phyloP scores from a whole-genome alignment of 163 green algal genomes.

The Coccomyxa subellipsoidea region DNA sequence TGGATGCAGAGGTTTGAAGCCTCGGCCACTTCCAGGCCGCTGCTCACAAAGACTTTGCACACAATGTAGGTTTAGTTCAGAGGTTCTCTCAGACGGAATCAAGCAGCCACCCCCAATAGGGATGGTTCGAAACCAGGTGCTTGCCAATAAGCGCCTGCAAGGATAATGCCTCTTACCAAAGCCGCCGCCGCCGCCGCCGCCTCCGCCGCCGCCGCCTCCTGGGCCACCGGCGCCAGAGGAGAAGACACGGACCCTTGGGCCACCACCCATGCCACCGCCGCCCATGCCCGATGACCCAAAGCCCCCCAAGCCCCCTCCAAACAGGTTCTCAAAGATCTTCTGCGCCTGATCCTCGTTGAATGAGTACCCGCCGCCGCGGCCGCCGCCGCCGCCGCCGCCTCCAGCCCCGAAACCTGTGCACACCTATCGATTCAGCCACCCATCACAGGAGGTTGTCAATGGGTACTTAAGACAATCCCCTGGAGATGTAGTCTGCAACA shows the following conservation, averaged over 20 bases:
- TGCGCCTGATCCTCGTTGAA: slow-evolving; percentile 18
- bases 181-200: slow-evolving; percentile 1
- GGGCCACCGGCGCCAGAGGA: background rate
- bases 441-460: no score
- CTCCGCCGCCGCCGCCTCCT: background rate
- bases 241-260: slow-evolving; percentile 6
- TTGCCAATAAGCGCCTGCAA: background rate
- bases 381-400: no score
- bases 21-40: no score
- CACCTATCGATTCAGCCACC: background rate
- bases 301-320: slow-evolving; percentile 11
- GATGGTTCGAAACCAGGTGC: background rate
- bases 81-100: no score
- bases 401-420: slow-evolving; percentile 17
- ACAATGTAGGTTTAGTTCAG: no score
- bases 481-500: no score
- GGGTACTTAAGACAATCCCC: no score
- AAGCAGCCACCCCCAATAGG: background rate
- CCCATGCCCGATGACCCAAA: slow-evolving; percentile 16
- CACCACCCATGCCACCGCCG: slow-evolving; percentile 31
- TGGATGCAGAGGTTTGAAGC: no score
- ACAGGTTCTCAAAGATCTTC: slow-evolving; percentile 17
- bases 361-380: background rate
- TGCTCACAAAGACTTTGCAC: no score
- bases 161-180: slow-evolving; percentile 1